These are phyloP conservation scores for Magnolia officinalis DNA, from an alignment of 164 flowering plant genomes.

Conservation along the genomic window DNA sequence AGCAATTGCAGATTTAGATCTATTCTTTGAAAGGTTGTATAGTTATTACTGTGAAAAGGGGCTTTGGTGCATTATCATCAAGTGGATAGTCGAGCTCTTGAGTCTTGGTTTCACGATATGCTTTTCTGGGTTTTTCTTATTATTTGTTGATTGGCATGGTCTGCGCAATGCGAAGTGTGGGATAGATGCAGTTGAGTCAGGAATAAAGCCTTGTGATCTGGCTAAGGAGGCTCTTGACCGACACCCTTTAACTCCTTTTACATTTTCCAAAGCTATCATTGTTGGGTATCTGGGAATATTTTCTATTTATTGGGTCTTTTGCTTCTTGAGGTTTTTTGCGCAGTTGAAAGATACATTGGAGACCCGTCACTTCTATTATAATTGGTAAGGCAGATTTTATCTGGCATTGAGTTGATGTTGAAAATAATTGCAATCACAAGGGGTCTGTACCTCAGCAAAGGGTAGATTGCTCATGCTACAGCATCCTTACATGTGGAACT, in stretches of 20 bases:
- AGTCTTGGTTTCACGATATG: conserved; percentile 80
- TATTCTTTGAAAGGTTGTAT: conserved; percentile 91
- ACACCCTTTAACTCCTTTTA: conserved; percentile 84
- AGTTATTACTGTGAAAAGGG: conserved; percentile 96
- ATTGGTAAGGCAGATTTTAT: conserved; percentile 41
- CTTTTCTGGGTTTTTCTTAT: conserved; percentile 85
- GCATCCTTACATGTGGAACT: neutral
- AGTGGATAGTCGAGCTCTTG: conserved; percentile 93
- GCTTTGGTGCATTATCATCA: conserved; percentile 87
- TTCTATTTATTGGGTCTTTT: conserved; percentile 82
- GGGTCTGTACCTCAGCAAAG: neutral
- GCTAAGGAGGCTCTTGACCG: conserved; percentile 77
- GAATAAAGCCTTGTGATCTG: conserved; percentile 90
- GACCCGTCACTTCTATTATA: conserved; percentile 76
- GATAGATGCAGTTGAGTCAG: conserved; percentile 95
- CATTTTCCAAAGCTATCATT: conserved; percentile 67
- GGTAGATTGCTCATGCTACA: neutral
- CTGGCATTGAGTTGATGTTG: neutral
- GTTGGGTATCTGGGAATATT: conserved; percentile 86
- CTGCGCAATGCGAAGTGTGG: conserved; percentile 96
- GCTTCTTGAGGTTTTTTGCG: conserved; percentile 84
- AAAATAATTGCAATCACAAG: neutral
- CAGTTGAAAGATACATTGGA: conserved; percentile 70
- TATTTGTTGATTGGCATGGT: conserved; percentile 92
- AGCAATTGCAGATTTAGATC: conserved; percentile 84